Percentiles rank a stretch among this genome's conserved stretches.
phyloP scores from a whole-genome alignment of 345 rosid genomes.

The Rhodomyrtus tomentosa region DNA sequence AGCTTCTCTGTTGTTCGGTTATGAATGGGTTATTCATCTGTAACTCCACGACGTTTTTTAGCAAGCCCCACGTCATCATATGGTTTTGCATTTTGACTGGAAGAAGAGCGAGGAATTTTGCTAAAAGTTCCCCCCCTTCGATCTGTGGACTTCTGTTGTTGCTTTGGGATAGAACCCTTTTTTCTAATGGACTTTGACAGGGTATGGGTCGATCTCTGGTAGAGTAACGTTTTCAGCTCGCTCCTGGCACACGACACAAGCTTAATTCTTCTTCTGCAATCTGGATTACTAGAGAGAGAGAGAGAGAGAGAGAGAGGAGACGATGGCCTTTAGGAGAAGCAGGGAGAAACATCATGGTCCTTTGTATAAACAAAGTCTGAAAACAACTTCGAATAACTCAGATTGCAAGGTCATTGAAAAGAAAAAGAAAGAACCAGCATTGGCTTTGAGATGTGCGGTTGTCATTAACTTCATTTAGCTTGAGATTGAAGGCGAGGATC shows the following conservation, averaged over 20 bases:
- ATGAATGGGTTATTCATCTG: background rate
- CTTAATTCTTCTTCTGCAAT: background rate
- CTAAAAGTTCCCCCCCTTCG: background rate
- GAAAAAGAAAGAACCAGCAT: too few relatives aligned
- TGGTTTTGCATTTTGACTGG: background rate
- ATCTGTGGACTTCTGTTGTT: background rate
- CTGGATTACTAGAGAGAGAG: background rate
- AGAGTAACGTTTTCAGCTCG: background rate
- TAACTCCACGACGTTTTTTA: background rate
- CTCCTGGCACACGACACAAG: background rate
- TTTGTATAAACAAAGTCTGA: too few relatives aligned
- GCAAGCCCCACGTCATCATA: background rate
- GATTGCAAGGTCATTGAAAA: too few relatives aligned
- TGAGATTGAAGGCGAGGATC: too few relatives aligned
- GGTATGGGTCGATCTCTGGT: background rate
- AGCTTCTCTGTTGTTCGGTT: background rate
- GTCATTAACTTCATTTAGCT: too few relatives aligned
- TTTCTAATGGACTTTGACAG: background rate
- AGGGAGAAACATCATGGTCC: background rate
- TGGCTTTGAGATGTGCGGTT: too few relatives aligned
- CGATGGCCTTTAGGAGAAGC: background rate
- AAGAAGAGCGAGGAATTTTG: background rate
- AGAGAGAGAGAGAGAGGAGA: background rate
- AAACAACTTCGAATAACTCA: too few relatives aligned
- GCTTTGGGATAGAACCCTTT: background rate